A percentile compares a stretch with the other conserved stretches of the same genome.
These are phyloP conservation scores for Saccharomycopsis hybrid DNA, from an alignment of 1,139 yeast genomes.

Conservation along the genomic window DNA sequence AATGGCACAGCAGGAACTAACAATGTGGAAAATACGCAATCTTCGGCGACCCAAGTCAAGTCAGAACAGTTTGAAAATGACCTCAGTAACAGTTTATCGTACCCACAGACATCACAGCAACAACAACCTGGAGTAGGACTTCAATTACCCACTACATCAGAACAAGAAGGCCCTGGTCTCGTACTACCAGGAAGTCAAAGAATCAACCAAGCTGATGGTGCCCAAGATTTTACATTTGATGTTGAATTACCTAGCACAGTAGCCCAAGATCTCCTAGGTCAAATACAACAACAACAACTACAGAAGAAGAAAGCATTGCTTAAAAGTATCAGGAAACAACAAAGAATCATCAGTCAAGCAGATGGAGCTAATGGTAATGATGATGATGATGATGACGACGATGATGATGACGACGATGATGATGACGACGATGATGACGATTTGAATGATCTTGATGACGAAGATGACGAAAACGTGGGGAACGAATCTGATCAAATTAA, in stretches of 20 bases:
- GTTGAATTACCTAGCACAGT: conserved; percentile 26
- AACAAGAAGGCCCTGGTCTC: conserved; percentile 10
- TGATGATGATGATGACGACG: conserved; percentile 8
- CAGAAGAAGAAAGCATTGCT: conserved; percentile 21
- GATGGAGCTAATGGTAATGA: conserved; percentile 44
- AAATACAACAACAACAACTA: conserved; percentile 18
- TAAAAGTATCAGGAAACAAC: conserved; percentile 22
- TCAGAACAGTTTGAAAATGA: neutral
- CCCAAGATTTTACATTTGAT: conserved; percentile 23
- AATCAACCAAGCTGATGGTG: conserved; percentile 19
- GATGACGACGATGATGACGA: conserved; percentile 21
- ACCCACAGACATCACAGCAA: conserved; percentile 10
- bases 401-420: conserved; percentile 22
- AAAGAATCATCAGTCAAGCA: conserved; percentile 31
- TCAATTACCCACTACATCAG: conserved; percentile 8
- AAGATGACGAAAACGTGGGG: conserved; percentile 40
- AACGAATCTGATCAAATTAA: conserved; percentile 57
- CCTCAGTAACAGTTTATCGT: too few relatives aligned
- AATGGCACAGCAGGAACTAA: too few relatives aligned
- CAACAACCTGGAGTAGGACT: too few relatives aligned
- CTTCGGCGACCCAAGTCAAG: neutral
- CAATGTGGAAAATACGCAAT: too few relatives aligned
- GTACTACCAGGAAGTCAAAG: conserved; percentile 17
- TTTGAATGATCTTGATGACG: conserved; percentile 40
- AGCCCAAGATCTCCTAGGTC: conserved; percentile 24